phyloP scores from a whole-genome alignment of 2,329 filamentous ascomycete species.

The Fusarium poae region DNA sequence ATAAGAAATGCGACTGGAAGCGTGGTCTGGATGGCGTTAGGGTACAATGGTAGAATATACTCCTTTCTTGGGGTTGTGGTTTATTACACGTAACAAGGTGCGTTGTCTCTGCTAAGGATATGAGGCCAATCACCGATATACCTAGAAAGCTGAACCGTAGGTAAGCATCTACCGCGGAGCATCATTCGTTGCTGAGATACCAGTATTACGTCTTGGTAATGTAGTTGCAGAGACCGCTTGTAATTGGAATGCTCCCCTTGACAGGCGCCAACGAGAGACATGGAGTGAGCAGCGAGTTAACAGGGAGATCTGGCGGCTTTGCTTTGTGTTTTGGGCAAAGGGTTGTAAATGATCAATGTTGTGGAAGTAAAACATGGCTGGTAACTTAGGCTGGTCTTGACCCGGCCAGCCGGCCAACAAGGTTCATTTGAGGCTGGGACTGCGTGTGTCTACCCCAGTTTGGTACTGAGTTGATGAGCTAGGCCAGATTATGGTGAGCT shows the following conservation, averaged over 20 bases:
- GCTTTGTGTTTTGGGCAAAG: neutral
- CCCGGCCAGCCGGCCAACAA: constrained; percentile 2
- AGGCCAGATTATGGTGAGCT: constrained; percentile 6
- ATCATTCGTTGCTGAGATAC: neutral
- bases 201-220: neutral
- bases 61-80: neutral
- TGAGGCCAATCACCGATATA: neutral
- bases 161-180: neutral
- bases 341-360: neutral
- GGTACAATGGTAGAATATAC: neutral
- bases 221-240: neutral
- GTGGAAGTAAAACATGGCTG: neutral
- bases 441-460: neutral
- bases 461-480: neutral
- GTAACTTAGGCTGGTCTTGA: neutral
- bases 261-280: neutral
- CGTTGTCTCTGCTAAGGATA: neutral
- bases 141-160: neutral
- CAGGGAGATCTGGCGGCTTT: neutral
- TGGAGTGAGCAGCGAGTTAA: neutral
- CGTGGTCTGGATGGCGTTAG: constrained; percentile 26
- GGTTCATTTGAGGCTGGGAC: constrained; percentile 1
- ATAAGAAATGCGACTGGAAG: constrained; percentile 4
- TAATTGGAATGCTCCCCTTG: neutral
- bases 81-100: neutral